Conservation (phyloP, 176 grass and related monocot genomes). For the Melocanna baccifera region DNA sequence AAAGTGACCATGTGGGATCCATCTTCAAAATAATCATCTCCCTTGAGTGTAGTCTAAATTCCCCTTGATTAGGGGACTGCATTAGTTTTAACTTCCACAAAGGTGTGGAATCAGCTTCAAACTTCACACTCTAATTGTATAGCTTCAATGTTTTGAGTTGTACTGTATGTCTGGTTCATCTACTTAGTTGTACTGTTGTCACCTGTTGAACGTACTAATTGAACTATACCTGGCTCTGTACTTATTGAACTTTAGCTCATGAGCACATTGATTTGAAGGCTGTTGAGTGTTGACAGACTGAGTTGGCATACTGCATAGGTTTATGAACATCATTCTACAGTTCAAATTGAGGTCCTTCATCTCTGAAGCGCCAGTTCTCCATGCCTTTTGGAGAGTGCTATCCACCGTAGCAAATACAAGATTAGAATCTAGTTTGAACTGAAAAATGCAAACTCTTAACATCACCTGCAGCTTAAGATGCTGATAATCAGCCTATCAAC, state of each 20-base stretch:
- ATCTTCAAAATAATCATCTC: background rate
- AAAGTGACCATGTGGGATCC: background rate
- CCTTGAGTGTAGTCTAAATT: background rate
- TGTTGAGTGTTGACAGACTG: background rate
- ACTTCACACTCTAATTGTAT: background rate
- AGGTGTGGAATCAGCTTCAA: background rate
- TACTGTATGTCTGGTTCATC: background rate
- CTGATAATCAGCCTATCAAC: background rate
- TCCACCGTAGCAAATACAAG: background rate
- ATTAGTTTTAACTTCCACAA: background rate
- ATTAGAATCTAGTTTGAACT: background rate
- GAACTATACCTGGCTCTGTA: slow-evolving; percentile 6
- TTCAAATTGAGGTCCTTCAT: background rate
- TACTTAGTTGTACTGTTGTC: background rate
- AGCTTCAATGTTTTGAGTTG: background rate
- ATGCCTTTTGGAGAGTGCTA: background rate
- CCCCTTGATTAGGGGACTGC: background rate
- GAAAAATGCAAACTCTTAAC: background rate
- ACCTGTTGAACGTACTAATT: background rate
- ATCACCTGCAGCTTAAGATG: background rate
- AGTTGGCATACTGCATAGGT: background rate
- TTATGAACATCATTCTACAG: background rate
- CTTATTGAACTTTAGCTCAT: background rate
- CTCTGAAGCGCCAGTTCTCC: background rate
- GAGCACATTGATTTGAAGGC: background rate